Conservation (phyloP, 306 rosid genomes). For the Pyrus communis region DNA sequence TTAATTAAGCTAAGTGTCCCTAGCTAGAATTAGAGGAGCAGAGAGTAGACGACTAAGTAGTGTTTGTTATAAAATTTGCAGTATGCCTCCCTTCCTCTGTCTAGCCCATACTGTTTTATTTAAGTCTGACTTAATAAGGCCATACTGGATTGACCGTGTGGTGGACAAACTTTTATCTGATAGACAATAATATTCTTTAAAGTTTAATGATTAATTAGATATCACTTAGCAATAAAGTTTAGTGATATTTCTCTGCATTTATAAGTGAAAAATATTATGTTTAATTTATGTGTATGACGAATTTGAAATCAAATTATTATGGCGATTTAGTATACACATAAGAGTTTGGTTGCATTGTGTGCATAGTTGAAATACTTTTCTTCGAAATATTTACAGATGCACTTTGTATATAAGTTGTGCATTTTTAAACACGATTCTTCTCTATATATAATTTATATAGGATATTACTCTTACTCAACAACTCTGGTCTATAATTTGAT, state of each 20-base stretch:
- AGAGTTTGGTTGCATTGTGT: not conserved
- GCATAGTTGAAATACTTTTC: not conserved
- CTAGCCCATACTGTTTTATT: not conserved
- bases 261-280: not conserved
- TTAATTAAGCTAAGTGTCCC: not conserved
- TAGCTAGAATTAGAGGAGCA: not conserved
- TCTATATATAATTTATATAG: too few species aligned
- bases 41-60: not conserved
- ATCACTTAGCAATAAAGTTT: too few species aligned
- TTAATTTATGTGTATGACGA: fast-evolving
- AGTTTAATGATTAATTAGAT: too few species aligned
- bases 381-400: not conserved
- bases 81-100: not conserved
- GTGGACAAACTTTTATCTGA: not conserved
- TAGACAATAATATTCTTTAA: too few species aligned
- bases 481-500: not conserved
- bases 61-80: not conserved
- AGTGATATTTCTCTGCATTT: too few species aligned
- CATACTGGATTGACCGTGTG: not conserved
- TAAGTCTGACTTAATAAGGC: not conserved
- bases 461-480: not conserved
- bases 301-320: too few species aligned
- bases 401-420: not conserved
- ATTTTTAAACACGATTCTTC: not conserved
- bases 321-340: not conserved